Percentiles rank a stretch among this genome's conserved stretches.
phyloP scores from a whole-genome alignment of 768 basidiomycete species.

The Psilocybe tampanensis region DNA sequence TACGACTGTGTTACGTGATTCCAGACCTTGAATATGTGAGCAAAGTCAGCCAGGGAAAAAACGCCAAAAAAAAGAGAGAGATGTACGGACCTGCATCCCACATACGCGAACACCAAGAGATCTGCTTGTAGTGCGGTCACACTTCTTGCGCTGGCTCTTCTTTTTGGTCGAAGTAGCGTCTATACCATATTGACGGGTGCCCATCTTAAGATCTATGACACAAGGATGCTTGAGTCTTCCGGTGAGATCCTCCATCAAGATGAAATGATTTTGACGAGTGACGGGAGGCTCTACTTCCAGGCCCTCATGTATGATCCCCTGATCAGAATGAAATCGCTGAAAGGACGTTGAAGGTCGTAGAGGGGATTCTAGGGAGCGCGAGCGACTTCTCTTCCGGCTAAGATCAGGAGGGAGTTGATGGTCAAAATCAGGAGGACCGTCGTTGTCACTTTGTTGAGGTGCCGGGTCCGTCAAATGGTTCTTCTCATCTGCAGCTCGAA shows the following conservation, averaged over 20 bases:
- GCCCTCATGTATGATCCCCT: constrained; percentile 37
- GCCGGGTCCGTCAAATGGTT: constrained; percentile 10
- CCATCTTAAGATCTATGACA: constrained; percentile 99
- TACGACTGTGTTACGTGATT: constrained; percentile 84
- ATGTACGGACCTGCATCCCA: constrained; percentile 90
- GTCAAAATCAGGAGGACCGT: background rate
- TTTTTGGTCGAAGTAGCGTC: constrained; percentile 92
- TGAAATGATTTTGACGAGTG: constrained; percentile 94
- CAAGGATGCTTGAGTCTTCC: constrained; percentile 90
- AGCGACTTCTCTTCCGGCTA: constrained; percentile 47
- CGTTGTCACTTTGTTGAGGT: constrained; percentile 12
- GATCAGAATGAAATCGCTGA: constrained; percentile 26
- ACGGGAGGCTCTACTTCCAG: constrained; percentile 43
- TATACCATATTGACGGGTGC: constrained; percentile 98
- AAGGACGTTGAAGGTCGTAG: constrained; percentile 27
- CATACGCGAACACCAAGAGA: constrained; percentile 91
- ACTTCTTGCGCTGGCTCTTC: constrained; percentile 98
- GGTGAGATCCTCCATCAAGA: constrained; percentile 98
- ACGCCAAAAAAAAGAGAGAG: constrained; percentile 6
- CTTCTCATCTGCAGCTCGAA: constrained; percentile 39
- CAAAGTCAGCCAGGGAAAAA: constrained; percentile 12
- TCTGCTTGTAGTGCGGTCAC: constrained; percentile 93
- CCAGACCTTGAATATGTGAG: constrained; percentile 71
- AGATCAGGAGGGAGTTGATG: constrained; percentile 30
- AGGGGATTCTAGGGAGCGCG: constrained; percentile 41